Base-by-base conservation (phyloP, 768 basidiomycete species). In the Trametes elegans region DNA sequence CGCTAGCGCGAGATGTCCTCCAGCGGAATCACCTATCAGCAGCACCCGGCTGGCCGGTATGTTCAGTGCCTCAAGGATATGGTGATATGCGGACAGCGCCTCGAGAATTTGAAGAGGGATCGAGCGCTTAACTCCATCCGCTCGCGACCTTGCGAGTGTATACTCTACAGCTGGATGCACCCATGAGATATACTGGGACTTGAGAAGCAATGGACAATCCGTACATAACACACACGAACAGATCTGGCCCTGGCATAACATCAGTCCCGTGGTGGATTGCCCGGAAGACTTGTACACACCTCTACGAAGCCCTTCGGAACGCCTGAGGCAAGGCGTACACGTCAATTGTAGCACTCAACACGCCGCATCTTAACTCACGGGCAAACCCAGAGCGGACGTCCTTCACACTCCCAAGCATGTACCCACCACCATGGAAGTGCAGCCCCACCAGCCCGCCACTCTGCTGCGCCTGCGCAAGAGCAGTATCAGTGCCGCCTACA, bases 51-150 rank as follows among this genome's bases (percentile, higher is more conserved):
- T 66, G 0, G 87, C 79, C 1, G 74, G 57, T 63, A 88, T 83
- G 0, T 81, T 79, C 27, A 85, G 70, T 8, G 62, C 68, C 38
- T 79, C 72, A 29, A 87, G 73, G n/a, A 91, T 81, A 66, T 91
- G 84, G 42, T 77, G 71, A 67, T 91, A 93, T 13, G 86, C 89
- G 3, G 86, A 80, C 5, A 92, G 69, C 2, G 83, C 85, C 63
- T 93, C 90, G 9, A 93, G 70, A 0, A 93, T 73, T 24, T 87
- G 86, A 0, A 84, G 74, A 0, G 90, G 90, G 73, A 92, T 93
- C 7, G 87, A 79, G 3, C 40, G 39, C 0, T 35, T 38, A 26
- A 0, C 18, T 5, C 19, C 34, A 7, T 45, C 57, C 82, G 73
- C 8, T 67, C 69, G 16, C 71, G 65, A 27, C 6, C 34, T 21